phyloP scores from a whole-genome alignment of 2,329 filamentous ascomycete species.

The Beauveria sp. region DNA sequence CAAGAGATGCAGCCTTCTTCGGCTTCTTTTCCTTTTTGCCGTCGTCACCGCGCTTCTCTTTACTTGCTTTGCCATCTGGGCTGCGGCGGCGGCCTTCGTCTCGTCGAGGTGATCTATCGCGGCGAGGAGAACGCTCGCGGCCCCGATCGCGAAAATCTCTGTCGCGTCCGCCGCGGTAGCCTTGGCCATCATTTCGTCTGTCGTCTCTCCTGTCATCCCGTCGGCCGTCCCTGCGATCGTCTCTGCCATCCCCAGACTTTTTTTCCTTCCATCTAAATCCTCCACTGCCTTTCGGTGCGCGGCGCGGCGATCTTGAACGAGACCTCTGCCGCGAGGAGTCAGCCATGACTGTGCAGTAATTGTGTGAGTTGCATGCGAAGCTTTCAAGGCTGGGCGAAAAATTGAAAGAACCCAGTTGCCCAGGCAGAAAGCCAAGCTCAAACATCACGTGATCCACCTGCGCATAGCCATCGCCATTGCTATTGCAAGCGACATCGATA shows the following conservation, averaged over 20 bases:
- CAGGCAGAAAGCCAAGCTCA: not conserved
- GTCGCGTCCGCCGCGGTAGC: conserved; percentile 21
- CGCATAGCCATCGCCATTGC: not conserved
- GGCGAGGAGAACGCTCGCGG: conserved; percentile 15
- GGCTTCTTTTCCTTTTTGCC: conserved; percentile 31
- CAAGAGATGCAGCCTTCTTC: conserved; percentile 21
- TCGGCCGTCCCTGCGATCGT: conserved; percentile 29
- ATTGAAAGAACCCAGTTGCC: not conserved
- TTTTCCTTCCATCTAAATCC: conserved; percentile 55
- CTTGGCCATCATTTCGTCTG: conserved; percentile 18
- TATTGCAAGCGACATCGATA: not conserved
- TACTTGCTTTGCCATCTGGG: conserved; percentile 14
- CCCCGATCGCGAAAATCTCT: conserved; percentile 19
- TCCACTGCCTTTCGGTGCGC: conserved; percentile 24
- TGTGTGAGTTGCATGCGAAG: not conserved
- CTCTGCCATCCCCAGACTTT: conserved; percentile 35
- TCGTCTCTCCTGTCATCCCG: conserved; percentile 34
- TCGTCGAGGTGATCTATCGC: conserved; percentile 14
- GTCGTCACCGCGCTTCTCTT: conserved; percentile 23
- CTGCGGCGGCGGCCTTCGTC: conserved; percentile 15
- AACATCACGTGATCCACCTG: not conserved
- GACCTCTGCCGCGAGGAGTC: conserved; percentile 18
- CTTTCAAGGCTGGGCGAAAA: not conserved
- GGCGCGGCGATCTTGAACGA: conserved; percentile 22
- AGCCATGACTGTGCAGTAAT: conserved; percentile 16